Evolutionary conservation across 1,139 yeast species (phyloP).

Genomic region (Protomyces lactucae-debilis): DNA sequence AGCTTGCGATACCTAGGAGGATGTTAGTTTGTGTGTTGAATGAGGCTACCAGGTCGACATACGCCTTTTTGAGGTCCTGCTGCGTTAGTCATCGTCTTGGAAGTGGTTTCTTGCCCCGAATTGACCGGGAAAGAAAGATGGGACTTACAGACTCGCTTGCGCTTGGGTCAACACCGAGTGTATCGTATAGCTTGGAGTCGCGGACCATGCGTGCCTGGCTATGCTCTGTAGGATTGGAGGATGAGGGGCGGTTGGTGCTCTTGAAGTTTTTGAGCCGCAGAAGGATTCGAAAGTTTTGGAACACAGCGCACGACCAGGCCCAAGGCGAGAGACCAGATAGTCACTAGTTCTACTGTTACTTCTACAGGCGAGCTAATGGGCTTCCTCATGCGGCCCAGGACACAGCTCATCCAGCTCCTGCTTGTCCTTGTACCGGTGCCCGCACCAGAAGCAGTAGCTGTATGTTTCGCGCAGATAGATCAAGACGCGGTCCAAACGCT

Average conservation of each 20-base stretch:
- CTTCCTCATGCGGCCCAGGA: constrained; percentile 47
- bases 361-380: constrained; percentile 37
- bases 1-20: constrained; percentile 45
- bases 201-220: neutral
- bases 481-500: constrained; percentile 37
- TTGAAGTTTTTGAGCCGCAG: too few relatives aligned
- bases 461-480: constrained; percentile 42
- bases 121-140: neutral
- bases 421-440: constrained; percentile 41
- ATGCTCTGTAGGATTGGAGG: neutral
- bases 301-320: too few relatives aligned
- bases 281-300: too few relatives aligned
- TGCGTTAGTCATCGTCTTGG: neutral
- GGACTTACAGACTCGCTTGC: neutral
- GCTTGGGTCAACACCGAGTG: neutral
- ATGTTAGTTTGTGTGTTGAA: neutral
- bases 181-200: neutral
- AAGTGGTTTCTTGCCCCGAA: neutral
- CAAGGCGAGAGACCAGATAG: neutral
- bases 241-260: too few relatives aligned
- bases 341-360: neutral
- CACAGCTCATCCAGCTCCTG: constrained; percentile 45
- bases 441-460: constrained; percentile 51
- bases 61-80: neutral
- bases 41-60: neutral